phyloP scores from a whole-genome alignment of 345 rosid genomes.

The Ceriops decandra region DNA sequence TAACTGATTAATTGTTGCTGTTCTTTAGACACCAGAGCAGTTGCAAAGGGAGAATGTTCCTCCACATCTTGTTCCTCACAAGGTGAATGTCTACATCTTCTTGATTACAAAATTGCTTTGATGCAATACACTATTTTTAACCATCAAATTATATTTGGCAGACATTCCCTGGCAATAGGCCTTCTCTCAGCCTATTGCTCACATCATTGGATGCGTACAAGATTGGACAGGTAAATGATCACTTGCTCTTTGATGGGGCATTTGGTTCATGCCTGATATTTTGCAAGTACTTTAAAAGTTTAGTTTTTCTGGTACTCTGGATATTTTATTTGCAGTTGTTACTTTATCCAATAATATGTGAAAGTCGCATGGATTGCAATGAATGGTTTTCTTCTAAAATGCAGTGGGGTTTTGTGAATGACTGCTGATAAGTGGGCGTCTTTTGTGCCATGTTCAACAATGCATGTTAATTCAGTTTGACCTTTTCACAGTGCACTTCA shows the following conservation, averaged over 20 bases:
- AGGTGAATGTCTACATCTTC: constrained; percentile 44
- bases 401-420: too few relatives aligned
- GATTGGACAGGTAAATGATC: constrained; percentile 69
- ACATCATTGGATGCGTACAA: constrained; percentile 70
- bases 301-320: neutral
- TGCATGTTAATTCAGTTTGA: neutral
- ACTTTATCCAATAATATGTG: too few relatives aligned
- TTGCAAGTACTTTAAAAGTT: neutral
- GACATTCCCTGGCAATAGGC: constrained; percentile 90
- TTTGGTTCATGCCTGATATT: neutral
- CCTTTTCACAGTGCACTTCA: neutral
- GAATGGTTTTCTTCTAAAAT: too few relatives aligned
- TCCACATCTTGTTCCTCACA: constrained; percentile 80
- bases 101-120: constrained; percentile 8
- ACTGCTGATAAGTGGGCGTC: neutral
- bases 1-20: constrained; percentile 19
- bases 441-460: neutral
- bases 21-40: constrained; percentile 73
- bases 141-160: constrained; percentile 25
- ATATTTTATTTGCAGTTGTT: too few relatives aligned
- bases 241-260: constrained; percentile 5
- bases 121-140: constrained; percentile 3
- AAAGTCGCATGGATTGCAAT: too few relatives aligned
- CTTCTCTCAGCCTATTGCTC: constrained; percentile 89
- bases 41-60: constrained; percentile 70